Evolutionary conservation across 495 filamentous ascomycete genomes (phyloP).

Genomic region (Aspergillus carlsbadensis): DNA sequence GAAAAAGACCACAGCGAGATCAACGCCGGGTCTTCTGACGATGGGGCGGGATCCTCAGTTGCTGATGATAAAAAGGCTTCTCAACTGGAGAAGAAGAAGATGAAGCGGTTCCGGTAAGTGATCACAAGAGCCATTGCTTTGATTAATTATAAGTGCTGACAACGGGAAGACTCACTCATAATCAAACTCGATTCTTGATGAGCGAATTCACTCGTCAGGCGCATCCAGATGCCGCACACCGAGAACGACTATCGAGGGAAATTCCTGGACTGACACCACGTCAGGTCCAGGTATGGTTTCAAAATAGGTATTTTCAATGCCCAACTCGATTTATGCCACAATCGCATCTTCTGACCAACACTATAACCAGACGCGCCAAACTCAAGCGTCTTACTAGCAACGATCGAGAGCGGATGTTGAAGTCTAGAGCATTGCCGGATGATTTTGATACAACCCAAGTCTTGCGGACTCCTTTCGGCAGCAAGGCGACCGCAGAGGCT

Average conservation of each 20-base stretch:
- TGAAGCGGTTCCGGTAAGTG: constrained; percentile 89
- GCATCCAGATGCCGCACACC: constrained; percentile 91
- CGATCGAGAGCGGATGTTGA: constrained; percentile 91
- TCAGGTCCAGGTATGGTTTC: constrained; percentile 98
- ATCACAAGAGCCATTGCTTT: neutral
- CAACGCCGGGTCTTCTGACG: constrained; percentile 34
- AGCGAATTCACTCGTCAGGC: constrained; percentile 95
- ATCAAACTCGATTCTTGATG: constrained; percentile 95
- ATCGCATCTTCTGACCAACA: neutral
- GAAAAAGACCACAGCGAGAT: constrained; percentile 23
- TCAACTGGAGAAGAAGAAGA: constrained; percentile 77
- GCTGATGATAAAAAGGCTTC: constrained; percentile 29
- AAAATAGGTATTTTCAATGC: constrained; percentile 75
- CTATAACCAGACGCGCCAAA: constrained; percentile 72
- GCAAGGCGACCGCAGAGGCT: constrained; percentile 33
- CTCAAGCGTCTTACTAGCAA: constrained; percentile 91
- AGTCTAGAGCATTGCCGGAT: constrained; percentile 86
- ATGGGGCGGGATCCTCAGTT: constrained; percentile 27
- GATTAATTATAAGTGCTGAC: neutral
- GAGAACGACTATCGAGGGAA: constrained; percentile 84
- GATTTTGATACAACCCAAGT: constrained; percentile 92
- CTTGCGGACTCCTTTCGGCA: constrained; percentile 68
- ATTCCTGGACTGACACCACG: constrained; percentile 91
- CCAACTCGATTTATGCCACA: neutral
- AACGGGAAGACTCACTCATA: constrained; percentile 79